A percentile compares a stretch with the other conserved stretches of the same genome.
Evolutionary conservation across 2,329 filamentous ascomycete genomes (phyloP).

Genomic region (Cordyceps cateniannulata): DNA sequence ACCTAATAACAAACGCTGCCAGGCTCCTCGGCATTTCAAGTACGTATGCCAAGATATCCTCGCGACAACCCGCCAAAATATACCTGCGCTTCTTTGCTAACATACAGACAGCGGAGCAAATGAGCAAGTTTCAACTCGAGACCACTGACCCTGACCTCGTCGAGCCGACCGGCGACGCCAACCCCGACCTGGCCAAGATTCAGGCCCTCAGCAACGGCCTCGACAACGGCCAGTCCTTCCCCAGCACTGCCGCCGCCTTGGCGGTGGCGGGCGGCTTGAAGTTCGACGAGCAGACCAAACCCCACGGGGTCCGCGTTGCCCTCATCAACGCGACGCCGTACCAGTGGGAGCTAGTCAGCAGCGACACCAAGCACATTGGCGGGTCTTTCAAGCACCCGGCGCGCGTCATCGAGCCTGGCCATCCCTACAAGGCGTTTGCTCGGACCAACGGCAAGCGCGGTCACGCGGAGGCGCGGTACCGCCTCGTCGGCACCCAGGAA

Average conservation of each 20-base stretch:
- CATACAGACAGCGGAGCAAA: background rate
- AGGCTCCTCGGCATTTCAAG: background rate
- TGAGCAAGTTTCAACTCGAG: background rate
- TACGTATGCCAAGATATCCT: background rate
- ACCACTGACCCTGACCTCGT: background rate
- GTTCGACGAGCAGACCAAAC: too few species aligned
- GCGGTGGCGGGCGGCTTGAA: too few species aligned
- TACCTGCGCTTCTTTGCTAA: background rate
- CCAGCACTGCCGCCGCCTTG: too few species aligned
- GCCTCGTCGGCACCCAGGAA: constrained; percentile 21
- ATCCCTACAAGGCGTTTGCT: constrained; percentile 2
- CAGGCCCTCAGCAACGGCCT: too few species aligned
- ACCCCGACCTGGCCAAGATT: background rate
- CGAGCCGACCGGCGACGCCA: background rate
- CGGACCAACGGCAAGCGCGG: background rate
- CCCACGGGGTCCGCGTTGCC: constrained; percentile 15
- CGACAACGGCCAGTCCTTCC: background rate
- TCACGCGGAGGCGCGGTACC: constrained; percentile 22
- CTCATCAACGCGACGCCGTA: constrained; percentile 30
- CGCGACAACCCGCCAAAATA: too few species aligned
- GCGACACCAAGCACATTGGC: constrained; percentile 16
- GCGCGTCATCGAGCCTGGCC: constrained; percentile 22
- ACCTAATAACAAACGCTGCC: background rate
- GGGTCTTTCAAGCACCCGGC: constrained; percentile 16
- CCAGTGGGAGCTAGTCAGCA: constrained; percentile 20